Conservation (phyloP, 1,139 yeast genomes). For the Magnusiomyces fungicola region DNA sequence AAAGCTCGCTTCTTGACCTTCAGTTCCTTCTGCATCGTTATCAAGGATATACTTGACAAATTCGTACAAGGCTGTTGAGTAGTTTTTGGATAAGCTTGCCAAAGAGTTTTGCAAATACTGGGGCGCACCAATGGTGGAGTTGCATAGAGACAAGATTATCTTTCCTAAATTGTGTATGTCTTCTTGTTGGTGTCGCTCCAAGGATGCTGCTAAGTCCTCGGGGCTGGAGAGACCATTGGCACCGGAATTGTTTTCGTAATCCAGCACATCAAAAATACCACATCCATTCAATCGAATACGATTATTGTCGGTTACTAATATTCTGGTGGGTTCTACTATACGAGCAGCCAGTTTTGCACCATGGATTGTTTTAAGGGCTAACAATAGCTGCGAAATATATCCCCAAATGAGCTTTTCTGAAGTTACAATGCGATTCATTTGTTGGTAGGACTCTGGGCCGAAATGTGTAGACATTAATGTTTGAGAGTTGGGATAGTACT, state of each 20-base stretch:
- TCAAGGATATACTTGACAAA: slow-evolving; percentile 17
- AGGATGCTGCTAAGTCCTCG: slow-evolving; percentile 24
- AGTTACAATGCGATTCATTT: slow-evolving; percentile 25
- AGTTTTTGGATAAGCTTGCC: slow-evolving; percentile 17
- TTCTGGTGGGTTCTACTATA: slow-evolving; percentile 54
- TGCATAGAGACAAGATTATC: slow-evolving; percentile 49
- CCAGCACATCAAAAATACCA: slow-evolving; percentile 65
- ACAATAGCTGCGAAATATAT: slow-evolving; percentile 64
- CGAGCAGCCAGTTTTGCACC: slow-evolving; percentile 55
- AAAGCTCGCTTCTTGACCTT: neutral
- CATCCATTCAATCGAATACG: slow-evolving; percentile 65
- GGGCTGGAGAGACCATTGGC: neutral
- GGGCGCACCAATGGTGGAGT: slow-evolving; percentile 27
- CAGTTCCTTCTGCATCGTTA: neutral
- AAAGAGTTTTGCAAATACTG: slow-evolving; percentile 20
- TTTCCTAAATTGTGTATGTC: slow-evolving; percentile 56
- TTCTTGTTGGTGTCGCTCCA: slow-evolving; percentile 37
- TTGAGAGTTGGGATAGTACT: slow-evolving; percentile 57
- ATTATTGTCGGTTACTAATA: slow-evolving; percentile 64
- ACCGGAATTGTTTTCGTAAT: slow-evolving; percentile 27
- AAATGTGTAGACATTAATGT: slow-evolving; percentile 54
- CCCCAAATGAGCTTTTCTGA: slow-evolving; percentile 68
- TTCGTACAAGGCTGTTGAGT: slow-evolving; percentile 19
- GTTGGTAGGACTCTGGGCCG: slow-evolving; percentile 27
- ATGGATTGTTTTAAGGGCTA: slow-evolving; percentile 62